phyloP scores from a whole-genome alignment of 73 alveolate genomes.

The Stentor roeselii region DNA sequence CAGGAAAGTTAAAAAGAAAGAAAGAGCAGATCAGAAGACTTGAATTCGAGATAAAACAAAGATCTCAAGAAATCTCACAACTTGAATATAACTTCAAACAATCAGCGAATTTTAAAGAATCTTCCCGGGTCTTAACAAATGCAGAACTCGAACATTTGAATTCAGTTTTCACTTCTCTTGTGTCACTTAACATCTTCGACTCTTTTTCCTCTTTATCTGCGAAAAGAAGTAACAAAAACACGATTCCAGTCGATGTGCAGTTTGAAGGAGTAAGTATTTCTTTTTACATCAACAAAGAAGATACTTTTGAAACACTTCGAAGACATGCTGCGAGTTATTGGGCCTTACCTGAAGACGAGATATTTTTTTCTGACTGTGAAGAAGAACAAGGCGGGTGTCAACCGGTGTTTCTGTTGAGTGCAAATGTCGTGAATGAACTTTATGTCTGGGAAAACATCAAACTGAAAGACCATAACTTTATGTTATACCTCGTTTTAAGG shows the following conservation, averaged over 20 bases:
- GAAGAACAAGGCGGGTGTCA: neutral
- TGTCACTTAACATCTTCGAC: neutral
- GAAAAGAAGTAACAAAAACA: neutral
- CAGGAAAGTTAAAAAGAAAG: neutral
- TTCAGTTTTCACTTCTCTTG: neutral
- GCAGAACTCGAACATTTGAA: neutral
- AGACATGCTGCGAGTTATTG: neutral
- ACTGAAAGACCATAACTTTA: slow-evolving; percentile 12
- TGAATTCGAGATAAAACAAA: too few species aligned
- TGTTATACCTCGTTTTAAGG: neutral
- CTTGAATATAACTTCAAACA: neutral
- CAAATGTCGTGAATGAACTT: neutral
- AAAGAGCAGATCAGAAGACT: neutral
- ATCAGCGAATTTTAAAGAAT: neutral
- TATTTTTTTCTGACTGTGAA: neutral
- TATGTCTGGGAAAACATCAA: neutral
- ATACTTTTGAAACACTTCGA: neutral
- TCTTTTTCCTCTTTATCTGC: neutral
- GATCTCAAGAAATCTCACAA: neutral
- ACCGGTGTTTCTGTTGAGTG: neutral
- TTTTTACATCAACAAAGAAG: neutral
- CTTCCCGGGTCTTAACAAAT: neutral
- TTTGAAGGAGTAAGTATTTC: slow-evolving; percentile 5
- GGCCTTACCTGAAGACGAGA: slow-evolving; percentile 2
- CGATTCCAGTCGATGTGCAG: neutral